Evolutionary conservation across 306 rosid species (phyloP).

Genomic region (Cyamopsis tetragonoloba): DNA sequence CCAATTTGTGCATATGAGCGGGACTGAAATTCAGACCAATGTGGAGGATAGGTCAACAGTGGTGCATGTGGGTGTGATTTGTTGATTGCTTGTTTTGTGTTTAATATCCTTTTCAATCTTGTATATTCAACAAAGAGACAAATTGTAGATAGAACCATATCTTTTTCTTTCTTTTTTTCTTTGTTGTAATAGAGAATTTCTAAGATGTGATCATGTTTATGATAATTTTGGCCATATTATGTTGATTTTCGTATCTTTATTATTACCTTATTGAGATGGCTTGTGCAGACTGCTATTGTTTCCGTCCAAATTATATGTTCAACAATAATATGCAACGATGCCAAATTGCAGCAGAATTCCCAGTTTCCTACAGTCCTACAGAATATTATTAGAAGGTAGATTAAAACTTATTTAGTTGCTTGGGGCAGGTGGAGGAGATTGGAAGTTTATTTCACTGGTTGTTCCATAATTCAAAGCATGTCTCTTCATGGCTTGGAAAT

Average conservation of each 20-base stretch:
- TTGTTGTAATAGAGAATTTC: constrained; percentile 21
- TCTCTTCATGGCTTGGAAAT: background rate
- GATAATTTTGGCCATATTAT: too few relatives aligned
- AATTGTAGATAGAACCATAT: constrained; percentile 29
- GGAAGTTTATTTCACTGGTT: too few relatives aligned
- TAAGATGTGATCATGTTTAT: constrained; percentile 1
- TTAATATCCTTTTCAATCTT: constrained; percentile 12
- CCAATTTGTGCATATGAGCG: constrained; percentile 24
- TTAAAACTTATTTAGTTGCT: background rate
- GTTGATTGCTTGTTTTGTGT: constrained; percentile 27
- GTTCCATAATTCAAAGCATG: too few relatives aligned
- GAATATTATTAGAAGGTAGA: too few relatives aligned
- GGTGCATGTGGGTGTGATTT: constrained; percentile 35
- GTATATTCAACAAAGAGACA: constrained; percentile 33
- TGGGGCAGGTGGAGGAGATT: background rate
- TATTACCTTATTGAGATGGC: constrained; percentile 1
- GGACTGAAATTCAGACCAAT: constrained; percentile 6
- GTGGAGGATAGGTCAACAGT: constrained; percentile 17
- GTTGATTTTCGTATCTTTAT: background rate
- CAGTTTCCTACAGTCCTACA: too few relatives aligned
- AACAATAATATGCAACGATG: background rate
- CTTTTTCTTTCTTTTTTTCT: background rate
- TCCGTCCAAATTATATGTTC: background rate
- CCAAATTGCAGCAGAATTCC: background rate
- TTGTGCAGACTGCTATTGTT: constrained; percentile 2